Evolutionary conservation across 192 early-diverging fungal species (phyloP).

Genomic region (Backusella circina): DNA sequence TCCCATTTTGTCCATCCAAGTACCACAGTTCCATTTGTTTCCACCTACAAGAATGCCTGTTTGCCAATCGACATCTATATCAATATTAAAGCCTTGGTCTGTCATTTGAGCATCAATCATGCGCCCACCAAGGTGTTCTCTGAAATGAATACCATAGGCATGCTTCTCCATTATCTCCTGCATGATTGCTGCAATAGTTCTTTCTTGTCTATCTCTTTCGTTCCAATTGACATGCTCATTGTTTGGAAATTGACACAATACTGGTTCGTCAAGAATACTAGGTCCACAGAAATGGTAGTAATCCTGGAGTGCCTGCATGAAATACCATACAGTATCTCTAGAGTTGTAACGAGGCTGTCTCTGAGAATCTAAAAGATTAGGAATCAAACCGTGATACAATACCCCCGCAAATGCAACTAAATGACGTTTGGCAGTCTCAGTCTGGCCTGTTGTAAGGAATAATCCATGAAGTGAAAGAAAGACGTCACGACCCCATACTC

Average conservation of each 20-base stretch:
- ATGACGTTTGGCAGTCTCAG: slow-evolving; percentile 75
- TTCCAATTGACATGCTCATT: slow-evolving; percentile 67
- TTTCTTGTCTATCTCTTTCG: slow-evolving; percentile 53
- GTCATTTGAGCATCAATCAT: slow-evolving; percentile 89
- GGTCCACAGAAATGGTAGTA: slow-evolving; percentile 81
- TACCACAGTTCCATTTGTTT: slow-evolving; percentile 92
- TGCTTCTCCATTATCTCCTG: slow-evolving; percentile 91
- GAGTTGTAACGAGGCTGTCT: slow-evolving; percentile 90
- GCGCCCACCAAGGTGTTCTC: slow-evolving; percentile 92
- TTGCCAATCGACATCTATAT: slow-evolving; percentile 67
- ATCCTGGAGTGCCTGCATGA: slow-evolving; percentile 80
- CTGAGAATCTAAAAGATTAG: slow-evolving; percentile 90
- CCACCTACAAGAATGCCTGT: slow-evolving; percentile 87
- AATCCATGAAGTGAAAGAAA: slow-evolving; percentile 88
- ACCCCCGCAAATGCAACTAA: slow-evolving; percentile 89
- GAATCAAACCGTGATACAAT: slow-evolving; percentile 92
- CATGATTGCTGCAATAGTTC: slow-evolving; percentile 81
- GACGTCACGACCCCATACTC: slow-evolving; percentile 97
- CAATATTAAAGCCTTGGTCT: slow-evolving; percentile 84
- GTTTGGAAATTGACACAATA: slow-evolving; percentile 80
- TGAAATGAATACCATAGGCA: slow-evolving; percentile 85
- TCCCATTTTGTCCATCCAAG: slow-evolving; percentile 99
- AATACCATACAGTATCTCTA: slow-evolving; percentile 97
- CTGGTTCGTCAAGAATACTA: slow-evolving; percentile 63
- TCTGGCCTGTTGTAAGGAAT: slow-evolving; percentile 79